Conservation (phyloP, 148 eudicot species). For the Diospyros lotus region DNA sequence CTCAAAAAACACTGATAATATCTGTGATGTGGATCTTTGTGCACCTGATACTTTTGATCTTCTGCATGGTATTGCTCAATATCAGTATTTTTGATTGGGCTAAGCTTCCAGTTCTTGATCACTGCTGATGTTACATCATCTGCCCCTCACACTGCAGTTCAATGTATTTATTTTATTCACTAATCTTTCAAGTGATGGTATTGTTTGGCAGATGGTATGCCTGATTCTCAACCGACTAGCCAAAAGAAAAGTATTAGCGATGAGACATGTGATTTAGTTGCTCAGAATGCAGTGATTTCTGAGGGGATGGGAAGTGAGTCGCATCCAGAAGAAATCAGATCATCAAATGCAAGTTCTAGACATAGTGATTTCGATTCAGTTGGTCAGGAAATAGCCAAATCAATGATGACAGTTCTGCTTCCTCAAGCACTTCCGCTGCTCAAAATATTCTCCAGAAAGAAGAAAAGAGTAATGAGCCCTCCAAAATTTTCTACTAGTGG, state of each 20-base stretch:
- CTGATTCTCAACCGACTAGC: conserved; percentile 17
- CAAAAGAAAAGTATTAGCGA: conserved; percentile 18
- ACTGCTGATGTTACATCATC: background rate
- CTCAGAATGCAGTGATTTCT: conserved; percentile 24
- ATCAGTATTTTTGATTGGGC: conserved; percentile 5
- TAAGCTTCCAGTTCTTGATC: background rate
- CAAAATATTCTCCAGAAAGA: conserved; percentile 63
- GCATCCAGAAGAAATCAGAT: conserved; percentile 30
- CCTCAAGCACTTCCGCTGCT: conserved; percentile 86
- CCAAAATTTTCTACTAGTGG: conserved; percentile 17
- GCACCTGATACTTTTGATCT: conserved; percentile 69
- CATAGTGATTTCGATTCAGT: conserved; percentile 57
- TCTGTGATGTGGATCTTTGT: conserved; percentile 34
- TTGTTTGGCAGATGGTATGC: conserved; percentile 31
- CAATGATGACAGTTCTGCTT: conserved; percentile 82
- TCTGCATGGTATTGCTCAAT: conserved; percentile 46
- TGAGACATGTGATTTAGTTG: conserved; percentile 26
- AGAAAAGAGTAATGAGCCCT: conserved; percentile 37
- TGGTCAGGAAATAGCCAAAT: conserved; percentile 60
- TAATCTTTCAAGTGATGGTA: background rate
- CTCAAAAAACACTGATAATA: conserved; percentile 24
- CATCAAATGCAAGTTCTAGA: conserved; percentile 39
- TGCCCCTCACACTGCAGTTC: background rate
- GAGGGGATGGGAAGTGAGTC: conserved; percentile 32
- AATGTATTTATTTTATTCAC: background rate